Percentiles rank a stretch among this genome's conserved stretches.
phyloP scores from a whole-genome alignment of 495 filamentous ascomycete genomes.

The Hypoxylon fuscum region DNA sequence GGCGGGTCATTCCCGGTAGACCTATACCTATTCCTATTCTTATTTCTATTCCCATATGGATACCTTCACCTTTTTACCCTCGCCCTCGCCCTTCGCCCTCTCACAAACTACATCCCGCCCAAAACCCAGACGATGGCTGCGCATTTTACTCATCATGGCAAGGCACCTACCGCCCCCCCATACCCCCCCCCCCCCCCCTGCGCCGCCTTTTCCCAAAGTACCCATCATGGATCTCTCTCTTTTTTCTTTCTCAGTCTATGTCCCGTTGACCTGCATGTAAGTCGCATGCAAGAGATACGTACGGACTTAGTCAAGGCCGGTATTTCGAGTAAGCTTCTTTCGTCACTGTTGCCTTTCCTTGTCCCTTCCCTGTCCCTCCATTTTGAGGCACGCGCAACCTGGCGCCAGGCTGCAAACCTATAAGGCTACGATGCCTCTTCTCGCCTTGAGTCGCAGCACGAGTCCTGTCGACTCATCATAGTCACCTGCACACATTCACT shows the following conservation, averaged over 20 bases:
- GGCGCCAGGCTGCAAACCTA: conserved; percentile 46
- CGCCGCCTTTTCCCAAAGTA: conserved; percentile 38
- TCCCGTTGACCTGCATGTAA: conserved; percentile 46
- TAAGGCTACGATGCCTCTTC: conserved; percentile 51
- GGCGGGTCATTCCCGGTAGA: conserved; percentile 31
- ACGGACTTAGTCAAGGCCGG: conserved; percentile 33
- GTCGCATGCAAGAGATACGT: conserved; percentile 32
- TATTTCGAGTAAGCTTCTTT: conserved; percentile 36
- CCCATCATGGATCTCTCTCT: conserved; percentile 30
- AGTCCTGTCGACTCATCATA: conserved; percentile 48
- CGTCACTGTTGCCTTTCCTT: conserved; percentile 44
- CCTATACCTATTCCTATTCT: conserved; percentile 14
- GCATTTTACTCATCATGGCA: conserved; percentile 43
- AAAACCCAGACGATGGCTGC: conserved; percentile 34
- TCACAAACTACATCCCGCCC: conserved; percentile 32
- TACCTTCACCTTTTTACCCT: conserved; percentile 26
- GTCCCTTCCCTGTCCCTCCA: conserved; percentile 36
- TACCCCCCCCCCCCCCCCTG: conserved; percentile 32
- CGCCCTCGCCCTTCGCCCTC: conserved; percentile 34
- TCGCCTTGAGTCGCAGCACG: conserved; percentile 36
- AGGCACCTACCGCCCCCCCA: conserved; percentile 39
- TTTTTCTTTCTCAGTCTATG: conserved; percentile 19
- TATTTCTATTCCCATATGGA: conserved; percentile 31
- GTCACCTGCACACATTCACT: conserved; percentile 45
- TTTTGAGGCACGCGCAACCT: conserved; percentile 31